A percentile compares a stretch with the other conserved stretches of the same genome.
Evolutionary conservation across 1,139 yeast species (phyloP).

Genomic region (Pichia cactophila): DNA sequence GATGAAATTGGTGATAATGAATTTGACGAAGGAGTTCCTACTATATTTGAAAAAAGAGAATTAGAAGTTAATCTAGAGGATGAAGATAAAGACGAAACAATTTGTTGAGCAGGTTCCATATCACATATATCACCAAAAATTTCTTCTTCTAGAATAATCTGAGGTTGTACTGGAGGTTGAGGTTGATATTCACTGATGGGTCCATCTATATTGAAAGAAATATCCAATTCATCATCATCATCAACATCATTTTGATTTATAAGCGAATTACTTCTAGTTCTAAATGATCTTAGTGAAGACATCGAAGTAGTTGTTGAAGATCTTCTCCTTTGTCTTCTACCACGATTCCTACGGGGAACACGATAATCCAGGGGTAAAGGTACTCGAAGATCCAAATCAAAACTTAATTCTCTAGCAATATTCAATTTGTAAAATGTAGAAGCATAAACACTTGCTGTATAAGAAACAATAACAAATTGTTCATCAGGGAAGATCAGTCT

Average conservation of each 20-base stretch:
- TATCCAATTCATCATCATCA: conserved; percentile 15
- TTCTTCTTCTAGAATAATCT: conserved; percentile 10
- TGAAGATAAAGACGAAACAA: conserved; percentile 6
- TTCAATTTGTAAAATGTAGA: conserved; percentile 26
- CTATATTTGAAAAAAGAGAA: conserved; percentile 9
- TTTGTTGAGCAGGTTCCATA: conserved; percentile 12
- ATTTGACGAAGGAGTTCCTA: background rate
- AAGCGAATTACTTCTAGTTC: conserved; percentile 10
- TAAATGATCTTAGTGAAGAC: background rate
- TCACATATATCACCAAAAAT: conserved; percentile 10
- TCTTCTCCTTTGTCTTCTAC: conserved; percentile 7
- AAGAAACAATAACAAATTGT: conserved; percentile 23
- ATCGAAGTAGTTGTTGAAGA: conserved; percentile 1
- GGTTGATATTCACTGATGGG: conserved; percentile 7
- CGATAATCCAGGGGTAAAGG: conserved; percentile 23
- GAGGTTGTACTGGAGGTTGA: conserved; percentile 9
- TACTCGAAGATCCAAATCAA: conserved; percentile 24
- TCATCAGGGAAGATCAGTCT: conserved; percentile 24
- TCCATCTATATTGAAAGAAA: conserved; percentile 8
- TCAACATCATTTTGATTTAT: conserved; percentile 11
- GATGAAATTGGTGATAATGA: conserved; percentile 11
- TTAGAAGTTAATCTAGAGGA: conserved; percentile 8
- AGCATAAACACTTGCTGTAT: conserved; percentile 22
- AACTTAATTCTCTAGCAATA: conserved; percentile 25
- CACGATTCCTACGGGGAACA: conserved; percentile 20